Percentiles rank a stretch among this genome's conserved stretches.
Conservation (phyloP, 1,284 basidiomycete species). For the Peniophora sp. region DNA sequence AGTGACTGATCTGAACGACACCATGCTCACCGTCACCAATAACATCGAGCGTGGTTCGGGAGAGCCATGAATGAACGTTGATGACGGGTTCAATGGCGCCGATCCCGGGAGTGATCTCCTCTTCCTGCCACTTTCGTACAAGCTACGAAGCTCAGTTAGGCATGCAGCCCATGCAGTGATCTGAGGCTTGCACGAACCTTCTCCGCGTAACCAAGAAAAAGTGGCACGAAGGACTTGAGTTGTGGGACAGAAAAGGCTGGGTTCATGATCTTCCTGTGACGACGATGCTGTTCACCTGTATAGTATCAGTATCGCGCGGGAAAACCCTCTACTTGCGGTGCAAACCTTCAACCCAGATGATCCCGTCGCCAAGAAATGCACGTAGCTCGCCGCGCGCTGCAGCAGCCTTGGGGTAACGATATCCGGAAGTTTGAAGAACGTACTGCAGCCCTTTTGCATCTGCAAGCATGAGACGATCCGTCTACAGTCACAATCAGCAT, state of each 20-base stretch:
- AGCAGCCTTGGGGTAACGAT: conserved; percentile 14
- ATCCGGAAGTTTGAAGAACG: conserved; percentile 17
- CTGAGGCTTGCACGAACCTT: conserved; percentile 8
- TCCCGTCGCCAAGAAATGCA: conserved; percentile 12
- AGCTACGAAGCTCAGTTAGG: conserved; percentile 8
- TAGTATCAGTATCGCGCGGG: background rate
- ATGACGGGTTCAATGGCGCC: conserved; percentile 3
- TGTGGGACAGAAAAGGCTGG: conserved; percentile 19
- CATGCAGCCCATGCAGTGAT: background rate
- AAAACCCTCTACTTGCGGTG: background rate
- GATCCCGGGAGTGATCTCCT: conserved; percentile 4
- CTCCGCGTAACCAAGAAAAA: conserved; percentile 7
- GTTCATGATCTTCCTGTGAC: conserved; percentile 22
- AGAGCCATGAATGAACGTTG: conserved; percentile 14
- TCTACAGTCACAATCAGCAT: conserved; percentile 3
- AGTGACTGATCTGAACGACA: background rate
- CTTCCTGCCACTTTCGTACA: conserved; percentile 15
- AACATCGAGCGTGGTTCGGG: conserved; percentile 15
- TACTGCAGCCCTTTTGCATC: conserved; percentile 20
- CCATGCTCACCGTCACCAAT: conserved; percentile 12
- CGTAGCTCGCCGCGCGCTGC: conserved; percentile 7
- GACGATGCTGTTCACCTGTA: conserved; percentile 18
- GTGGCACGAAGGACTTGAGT: conserved; percentile 12
- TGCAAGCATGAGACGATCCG: conserved; percentile 9
- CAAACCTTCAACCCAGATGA: conserved; percentile 12